A percentile compares a stretch with the other conserved stretches of the same genome.
phyloP scores from a whole-genome alignment of 495 filamentous ascomycete species.

The Parathielavia appendiculata region DNA sequence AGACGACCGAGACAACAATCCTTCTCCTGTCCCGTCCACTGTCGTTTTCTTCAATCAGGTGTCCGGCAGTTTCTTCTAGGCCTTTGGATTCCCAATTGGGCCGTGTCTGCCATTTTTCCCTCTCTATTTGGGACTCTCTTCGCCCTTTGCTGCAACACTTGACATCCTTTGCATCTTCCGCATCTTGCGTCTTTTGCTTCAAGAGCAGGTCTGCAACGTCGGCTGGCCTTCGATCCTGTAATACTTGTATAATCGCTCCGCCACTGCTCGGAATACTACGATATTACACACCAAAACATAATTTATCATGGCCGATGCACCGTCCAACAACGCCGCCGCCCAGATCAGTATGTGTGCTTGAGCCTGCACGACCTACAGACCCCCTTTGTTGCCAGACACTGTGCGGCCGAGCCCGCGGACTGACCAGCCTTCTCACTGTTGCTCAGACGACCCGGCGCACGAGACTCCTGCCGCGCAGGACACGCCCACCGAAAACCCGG shows the following conservation, averaged over 20 bases:
- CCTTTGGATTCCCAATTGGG: conserved; percentile 12
- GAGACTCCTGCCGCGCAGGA: conserved; percentile 20
- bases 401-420: not conserved
- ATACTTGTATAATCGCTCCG: conserved; percentile 14
- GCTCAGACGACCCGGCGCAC: conserved; percentile 22
- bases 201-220: conserved; percentile 5
- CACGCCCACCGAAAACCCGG: conserved; percentile 14
- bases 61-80: conserved; percentile 3
- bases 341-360: conserved; percentile 16
- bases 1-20: not conserved
- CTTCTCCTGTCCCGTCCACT: not conserved
- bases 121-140: not conserved
- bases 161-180: conserved; percentile 11
- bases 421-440: conserved; percentile 6
- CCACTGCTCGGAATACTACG: conserved; percentile 3
- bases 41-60: conserved; percentile 2
- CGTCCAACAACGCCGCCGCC: conserved; percentile 10
- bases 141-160: not conserved
- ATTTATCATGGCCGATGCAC: conserved; percentile 19
- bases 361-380: not conserved
- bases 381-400: not conserved
- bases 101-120: conserved; percentile 3
- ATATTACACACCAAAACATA: conserved; percentile 6
- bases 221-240: conserved; percentile 12
- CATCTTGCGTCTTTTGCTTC: conserved; percentile 14